Evolutionary conservation across 2,329 filamentous ascomycete genomes (phyloP), one percentile per base, ranked within the genome.

Genomic region (Cadophora gregata): DNA sequence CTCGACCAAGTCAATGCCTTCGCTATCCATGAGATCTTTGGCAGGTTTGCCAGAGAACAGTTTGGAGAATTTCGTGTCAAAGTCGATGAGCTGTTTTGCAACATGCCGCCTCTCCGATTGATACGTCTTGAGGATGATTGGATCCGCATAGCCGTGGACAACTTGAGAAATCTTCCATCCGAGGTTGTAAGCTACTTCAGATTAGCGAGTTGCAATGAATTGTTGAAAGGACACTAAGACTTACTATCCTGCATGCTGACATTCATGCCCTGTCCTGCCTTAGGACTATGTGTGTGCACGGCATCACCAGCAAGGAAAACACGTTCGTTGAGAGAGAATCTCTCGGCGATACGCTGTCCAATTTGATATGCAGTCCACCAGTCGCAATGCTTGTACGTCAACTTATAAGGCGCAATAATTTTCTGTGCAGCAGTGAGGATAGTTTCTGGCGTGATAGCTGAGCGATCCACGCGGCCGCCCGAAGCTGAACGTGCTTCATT

Each of bases 321-420:
- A 3, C 74, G 67, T 9, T 74, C 66, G 16, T 68, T 58, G 4
- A 53, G 61, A 2, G 68, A 71, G 63, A 75, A 90, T 19, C 80
- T 78, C 27, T 84, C 81, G 0, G 86, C 87, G 24, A 89, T 80
- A 16, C 86, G 82, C 75, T 89, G 86, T 5, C 85, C 85, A 42
- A 88, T 85, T n/a, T 79, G 78, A 67, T 87, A 87, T 3, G 83
- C 83, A 2, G 83, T 85, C 83, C 86, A 89, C 87, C 86, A 89
- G 42, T 73, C 90, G 65, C 86, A 86, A 66, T 90, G 84, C 45
- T 84, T 78, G 70, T 90, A 91, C 0, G 83, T 82, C 2, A 93
- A 77, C 31, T 81, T 88, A 75, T 92, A 93, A 0, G 91, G 91
- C 0, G 80, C 78, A 27, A 93, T 80, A 59, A 91, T 93, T 64